Conservation (phyloP, 192 early-diverging fungal genomes). For the Entomortierella parvispora region DNA sequence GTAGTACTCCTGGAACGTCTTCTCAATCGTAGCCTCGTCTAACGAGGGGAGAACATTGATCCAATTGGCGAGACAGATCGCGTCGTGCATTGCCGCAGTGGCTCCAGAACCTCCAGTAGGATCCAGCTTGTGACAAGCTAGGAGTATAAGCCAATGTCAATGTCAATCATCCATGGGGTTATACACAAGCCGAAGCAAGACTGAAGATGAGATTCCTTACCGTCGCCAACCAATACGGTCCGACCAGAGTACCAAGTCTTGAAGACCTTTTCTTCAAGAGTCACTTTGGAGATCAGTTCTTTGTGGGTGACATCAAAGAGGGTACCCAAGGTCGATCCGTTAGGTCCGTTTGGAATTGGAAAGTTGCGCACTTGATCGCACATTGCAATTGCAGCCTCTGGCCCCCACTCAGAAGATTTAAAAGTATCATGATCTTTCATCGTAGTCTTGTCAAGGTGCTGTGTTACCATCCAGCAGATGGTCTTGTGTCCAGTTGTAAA, state of each 20-base stretch:
- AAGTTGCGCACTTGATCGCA: background rate
- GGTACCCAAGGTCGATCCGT: slow-evolving; percentile 1
- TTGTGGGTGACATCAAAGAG: background rate
- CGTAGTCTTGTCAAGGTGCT: background rate
- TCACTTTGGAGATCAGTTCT: background rate
- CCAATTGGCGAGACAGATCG: slow-evolving; percentile 2
- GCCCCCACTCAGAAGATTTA: background rate
- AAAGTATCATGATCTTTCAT: background rate
- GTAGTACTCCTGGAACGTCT: background rate
- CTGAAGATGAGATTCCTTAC: background rate
- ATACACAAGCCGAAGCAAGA: background rate
- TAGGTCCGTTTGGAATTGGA: background rate
- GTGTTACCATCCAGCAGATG: background rate
- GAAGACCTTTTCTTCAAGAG: slow-evolving; percentile 10
- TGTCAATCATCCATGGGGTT: background rate
- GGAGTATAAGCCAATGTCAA: background rate
- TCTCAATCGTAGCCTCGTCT: background rate
- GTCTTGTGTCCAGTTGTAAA: slow-evolving; percentile 6
- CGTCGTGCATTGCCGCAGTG: background rate
- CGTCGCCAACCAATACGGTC: slow-evolving; percentile 8
- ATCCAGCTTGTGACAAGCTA: background rate
- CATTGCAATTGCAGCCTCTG: background rate
- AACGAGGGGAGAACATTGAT: background rate
- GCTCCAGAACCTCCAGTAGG: slow-evolving; percentile 1
- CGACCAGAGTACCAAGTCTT: background rate